Percentiles rank a stretch among this genome's conserved stretches.
Evolutionary conservation across 306 rosid species (phyloP).

Genomic region (Lotus japonicus): DNA sequence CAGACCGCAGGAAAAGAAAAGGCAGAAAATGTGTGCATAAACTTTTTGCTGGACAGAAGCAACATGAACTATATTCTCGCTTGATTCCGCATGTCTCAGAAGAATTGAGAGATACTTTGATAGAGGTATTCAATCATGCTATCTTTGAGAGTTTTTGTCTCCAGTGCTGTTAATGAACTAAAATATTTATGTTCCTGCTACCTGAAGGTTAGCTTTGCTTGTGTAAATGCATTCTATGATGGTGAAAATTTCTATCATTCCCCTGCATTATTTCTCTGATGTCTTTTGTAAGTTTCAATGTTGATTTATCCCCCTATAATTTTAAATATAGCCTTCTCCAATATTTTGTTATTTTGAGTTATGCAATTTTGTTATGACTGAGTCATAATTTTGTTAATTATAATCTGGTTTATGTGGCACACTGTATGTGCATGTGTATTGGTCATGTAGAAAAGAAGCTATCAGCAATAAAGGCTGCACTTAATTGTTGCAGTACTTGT

Average conservation of each 20-base stretch:
- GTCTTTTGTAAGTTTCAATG: not conserved
- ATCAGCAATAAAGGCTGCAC: not conserved
- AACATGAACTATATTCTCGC: slow-evolving; percentile 59
- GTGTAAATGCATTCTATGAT: slow-evolving; percentile 15
- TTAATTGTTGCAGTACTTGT: no score
- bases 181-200: not conserved
- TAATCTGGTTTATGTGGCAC: not conserved
- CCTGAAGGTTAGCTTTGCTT: slow-evolving; percentile 6
- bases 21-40: slow-evolving; percentile 50
- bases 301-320: not conserved
- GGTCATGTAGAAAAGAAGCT: not conserved
- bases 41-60: slow-evolving; percentile 61
- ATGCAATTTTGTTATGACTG: not conserved
- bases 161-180: slow-evolving; percentile 3
- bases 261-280: not conserved
- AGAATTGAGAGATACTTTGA: slow-evolving; percentile 39
- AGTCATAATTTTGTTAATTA: not conserved
- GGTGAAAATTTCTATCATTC: not conserved
- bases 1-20: slow-evolving; percentile 44
- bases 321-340: not conserved
- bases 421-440: not conserved
- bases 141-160: not conserved
- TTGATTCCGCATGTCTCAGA: slow-evolving; percentile 46
- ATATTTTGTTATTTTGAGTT: not conserved
- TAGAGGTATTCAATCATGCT: slow-evolving; percentile 45